phyloP scores from a whole-genome alignment of 2,329 filamentous ascomycete genomes.

The Xylaria sp. region DNA sequence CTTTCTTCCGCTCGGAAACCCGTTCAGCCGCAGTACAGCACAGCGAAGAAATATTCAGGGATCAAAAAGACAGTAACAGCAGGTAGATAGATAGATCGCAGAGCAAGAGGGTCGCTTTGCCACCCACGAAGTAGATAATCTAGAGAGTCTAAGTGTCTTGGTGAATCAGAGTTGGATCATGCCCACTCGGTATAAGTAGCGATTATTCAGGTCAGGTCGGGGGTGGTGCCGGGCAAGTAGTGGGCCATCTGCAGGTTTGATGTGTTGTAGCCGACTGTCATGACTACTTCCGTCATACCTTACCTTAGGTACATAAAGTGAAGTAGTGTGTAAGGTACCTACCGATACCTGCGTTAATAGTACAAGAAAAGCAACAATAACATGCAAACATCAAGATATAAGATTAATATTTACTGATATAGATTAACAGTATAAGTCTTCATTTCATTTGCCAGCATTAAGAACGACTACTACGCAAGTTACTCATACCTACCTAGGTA shows the following conservation, averaged over 20 bases:
- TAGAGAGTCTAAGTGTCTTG: neutral
- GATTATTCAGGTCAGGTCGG: slow-evolving; percentile 2
- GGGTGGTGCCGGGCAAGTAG: neutral
- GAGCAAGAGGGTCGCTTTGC: neutral
- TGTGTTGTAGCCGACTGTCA: slow-evolving; percentile 9
- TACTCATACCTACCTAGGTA: no score
- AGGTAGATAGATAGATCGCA: neutral
- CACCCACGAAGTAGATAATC: neutral
- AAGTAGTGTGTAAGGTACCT: neutral
- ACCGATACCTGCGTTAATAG: no score
- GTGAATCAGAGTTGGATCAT: neutral
- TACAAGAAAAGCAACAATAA: no score
- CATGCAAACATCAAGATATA: neutral
- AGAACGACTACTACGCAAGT: no score
- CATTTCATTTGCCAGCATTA: no score
- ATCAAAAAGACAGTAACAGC: neutral
- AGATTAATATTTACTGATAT: neutral
- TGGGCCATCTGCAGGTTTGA: slow-evolving; percentile 25
- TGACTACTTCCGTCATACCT: neutral
- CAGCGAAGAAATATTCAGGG: neutral
- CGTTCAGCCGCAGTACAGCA: neutral
- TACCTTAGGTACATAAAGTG: neutral
- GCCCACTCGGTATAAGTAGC: neutral
- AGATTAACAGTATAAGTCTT: no score
- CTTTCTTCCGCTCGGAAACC: neutral